Percentiles rank a stretch among this genome's conserved stretches.
Evolutionary conservation across 768 basidiomycete genomes (phyloP).

Genomic region (Podaxis sp.): DNA sequence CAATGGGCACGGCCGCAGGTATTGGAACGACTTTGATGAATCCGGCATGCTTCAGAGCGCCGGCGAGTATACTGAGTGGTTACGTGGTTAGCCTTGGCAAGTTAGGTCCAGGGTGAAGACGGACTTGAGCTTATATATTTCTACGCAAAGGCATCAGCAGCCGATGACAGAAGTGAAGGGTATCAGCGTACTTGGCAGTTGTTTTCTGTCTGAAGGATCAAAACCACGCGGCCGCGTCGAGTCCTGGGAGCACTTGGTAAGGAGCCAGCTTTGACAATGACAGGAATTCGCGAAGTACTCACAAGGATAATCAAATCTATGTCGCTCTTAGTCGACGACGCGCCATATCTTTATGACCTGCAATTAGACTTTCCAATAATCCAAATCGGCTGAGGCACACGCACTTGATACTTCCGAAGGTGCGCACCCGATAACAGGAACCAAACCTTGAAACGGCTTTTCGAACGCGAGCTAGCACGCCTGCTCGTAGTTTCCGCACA

Average conservation of each 20-base stretch:
- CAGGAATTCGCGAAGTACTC: constrained; percentile 13
- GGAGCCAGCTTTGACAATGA: background rate
- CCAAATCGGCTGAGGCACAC: background rate
- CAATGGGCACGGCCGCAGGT: constrained; percentile 41
- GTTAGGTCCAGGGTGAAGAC: background rate
- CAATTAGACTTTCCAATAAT: background rate
- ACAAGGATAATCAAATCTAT: constrained; percentile 52
- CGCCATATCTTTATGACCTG: constrained; percentile 32
- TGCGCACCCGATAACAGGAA: constrained; percentile 25
- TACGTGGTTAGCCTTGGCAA: background rate
- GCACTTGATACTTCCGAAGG: constrained; percentile 45
- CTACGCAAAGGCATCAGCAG: constrained; percentile 12
- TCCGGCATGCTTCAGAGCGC: constrained; percentile 23
- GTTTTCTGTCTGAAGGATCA: constrained; percentile 3
- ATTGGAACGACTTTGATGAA: constrained; percentile 29
- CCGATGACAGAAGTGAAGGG: background rate
- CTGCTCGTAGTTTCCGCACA: background rate
- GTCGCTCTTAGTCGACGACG: constrained; percentile 36
- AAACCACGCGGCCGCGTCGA: constrained; percentile 16
- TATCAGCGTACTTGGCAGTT: constrained; percentile 9
- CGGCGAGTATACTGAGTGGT: constrained; percentile 25
- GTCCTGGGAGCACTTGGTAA: constrained; percentile 18
- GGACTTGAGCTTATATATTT: constrained; percentile 25
- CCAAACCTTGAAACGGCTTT: constrained; percentile 27
- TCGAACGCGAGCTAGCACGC: constrained; percentile 17